Percentiles rank a stretch among this genome's conserved stretches.
phyloP scores from a whole-genome alignment of 2,329 filamentous ascomycete genomes.

The Sclerotinia spermophila region DNA sequence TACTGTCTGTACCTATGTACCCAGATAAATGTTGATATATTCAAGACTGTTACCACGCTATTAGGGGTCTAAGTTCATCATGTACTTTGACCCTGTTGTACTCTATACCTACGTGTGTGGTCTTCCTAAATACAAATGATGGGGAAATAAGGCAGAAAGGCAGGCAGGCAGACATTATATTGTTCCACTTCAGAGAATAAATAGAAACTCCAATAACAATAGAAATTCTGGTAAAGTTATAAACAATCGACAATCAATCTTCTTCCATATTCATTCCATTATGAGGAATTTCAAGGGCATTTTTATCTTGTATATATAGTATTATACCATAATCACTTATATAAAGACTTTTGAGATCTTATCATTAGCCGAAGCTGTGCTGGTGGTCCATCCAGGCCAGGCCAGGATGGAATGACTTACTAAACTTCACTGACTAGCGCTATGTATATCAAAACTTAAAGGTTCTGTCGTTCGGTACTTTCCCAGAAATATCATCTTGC shows the following conservation, averaged over 20 bases:
- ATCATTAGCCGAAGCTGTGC: neutral
- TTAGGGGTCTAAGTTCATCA: neutral
- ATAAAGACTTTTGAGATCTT: neutral
- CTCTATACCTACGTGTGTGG: no score
- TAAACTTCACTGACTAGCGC: neutral
- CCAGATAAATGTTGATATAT: neutral
- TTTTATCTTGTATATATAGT: neutral
- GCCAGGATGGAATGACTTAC: neutral
- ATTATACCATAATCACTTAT: neutral
- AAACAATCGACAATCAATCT: neutral
- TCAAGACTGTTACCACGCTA: neutral
- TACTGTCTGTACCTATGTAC: neutral
- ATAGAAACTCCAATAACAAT: neutral
- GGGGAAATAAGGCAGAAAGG: neutral
- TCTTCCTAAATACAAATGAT: slow-evolving; percentile 1
- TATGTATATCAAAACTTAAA: slow-evolving; percentile 7
- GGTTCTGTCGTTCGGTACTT: neutral
- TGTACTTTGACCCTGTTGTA: neutral
- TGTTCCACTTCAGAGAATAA: neutral
- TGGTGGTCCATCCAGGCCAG: no score
- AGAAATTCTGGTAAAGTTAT: neutral
- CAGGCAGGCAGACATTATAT: no score
- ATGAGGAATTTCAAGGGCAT: neutral
- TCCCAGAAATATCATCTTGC: neutral
- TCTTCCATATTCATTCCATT: neutral